Percentiles rank a stretch among this genome's conserved stretches.
Conservation (phyloP, 192 early-diverging fungal genomes). For the Backusella psychrophila region DNA sequence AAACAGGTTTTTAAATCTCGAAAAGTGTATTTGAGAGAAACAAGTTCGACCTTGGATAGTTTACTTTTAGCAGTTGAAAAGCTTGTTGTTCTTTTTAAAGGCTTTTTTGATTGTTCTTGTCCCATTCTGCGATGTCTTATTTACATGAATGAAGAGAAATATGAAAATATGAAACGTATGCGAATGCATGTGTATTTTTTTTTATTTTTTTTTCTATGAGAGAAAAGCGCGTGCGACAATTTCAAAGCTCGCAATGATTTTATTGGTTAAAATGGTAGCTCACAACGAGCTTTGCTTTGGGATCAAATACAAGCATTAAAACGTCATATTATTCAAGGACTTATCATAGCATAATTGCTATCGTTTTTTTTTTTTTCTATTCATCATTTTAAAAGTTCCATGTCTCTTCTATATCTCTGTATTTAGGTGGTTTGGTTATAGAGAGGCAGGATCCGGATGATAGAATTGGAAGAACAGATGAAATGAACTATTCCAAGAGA, state of each 20-base stretch:
- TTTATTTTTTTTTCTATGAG: neutral
- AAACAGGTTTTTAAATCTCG: slow-evolving; percentile 17
- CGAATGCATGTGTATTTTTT: too few relatives aligned
- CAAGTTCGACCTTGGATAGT: slow-evolving; percentile 10
- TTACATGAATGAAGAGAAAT: neutral
- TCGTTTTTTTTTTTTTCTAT: neutral
- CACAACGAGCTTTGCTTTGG: too few relatives aligned
- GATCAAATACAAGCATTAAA: neutral
- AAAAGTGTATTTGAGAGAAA: slow-evolving; percentile 16
- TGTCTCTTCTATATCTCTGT: neutral
- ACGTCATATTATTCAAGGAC: too few relatives aligned
- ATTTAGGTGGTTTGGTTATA: slow-evolving; percentile 17
- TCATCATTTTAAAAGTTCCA: neutral
- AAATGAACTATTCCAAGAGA: slow-evolving; percentile 15
- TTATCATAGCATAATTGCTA: too few relatives aligned
- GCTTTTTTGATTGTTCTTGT: slow-evolving; percentile 14
- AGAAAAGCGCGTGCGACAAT: neutral
- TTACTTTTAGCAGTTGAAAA: neutral
- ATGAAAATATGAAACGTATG: neutral
- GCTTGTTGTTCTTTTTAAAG: neutral
- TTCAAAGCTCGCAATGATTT: neutral
- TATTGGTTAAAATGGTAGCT: neutral
- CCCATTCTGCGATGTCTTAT: neutral
- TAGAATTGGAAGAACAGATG: slow-evolving; percentile 18
- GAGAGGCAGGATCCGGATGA: slow-evolving; percentile 20